phyloP scores from a whole-genome alignment of 371 early-diverging fungal genomes.

The Sporodiniella umbellata region DNA sequence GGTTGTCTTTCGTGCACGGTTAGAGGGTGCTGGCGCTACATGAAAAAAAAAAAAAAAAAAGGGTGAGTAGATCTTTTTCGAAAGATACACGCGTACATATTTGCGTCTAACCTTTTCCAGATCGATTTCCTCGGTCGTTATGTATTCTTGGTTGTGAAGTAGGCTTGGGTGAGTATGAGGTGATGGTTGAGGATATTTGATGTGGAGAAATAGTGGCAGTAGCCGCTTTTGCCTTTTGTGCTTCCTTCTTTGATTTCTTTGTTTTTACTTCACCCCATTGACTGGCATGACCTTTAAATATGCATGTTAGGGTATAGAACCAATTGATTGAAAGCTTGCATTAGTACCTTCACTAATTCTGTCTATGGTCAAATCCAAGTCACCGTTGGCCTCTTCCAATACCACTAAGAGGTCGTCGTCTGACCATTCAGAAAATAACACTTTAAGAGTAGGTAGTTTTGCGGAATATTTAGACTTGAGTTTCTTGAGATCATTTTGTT shows the following conservation, averaged over 20 bases:
- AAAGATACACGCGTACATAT: not conserved
- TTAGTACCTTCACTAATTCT: constrained; percentile 83
- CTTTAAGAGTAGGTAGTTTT: constrained; percentile 69
- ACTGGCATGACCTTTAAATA: constrained; percentile 67
- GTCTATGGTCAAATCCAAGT: constrained; percentile 74
- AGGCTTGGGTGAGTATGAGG: constrained; percentile 14
- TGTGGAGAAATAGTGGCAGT: constrained; percentile 20
- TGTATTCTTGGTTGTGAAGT: constrained; percentile 20
- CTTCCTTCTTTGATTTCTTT: constrained; percentile 62
- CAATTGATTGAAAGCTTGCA: not conserved
- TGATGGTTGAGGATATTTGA: constrained; percentile 19
- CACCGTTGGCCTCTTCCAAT: constrained; percentile 82
- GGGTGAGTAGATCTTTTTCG: no score
- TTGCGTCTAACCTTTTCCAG: constrained; percentile 28
- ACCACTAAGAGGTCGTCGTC: constrained; percentile 84
- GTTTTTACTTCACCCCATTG: constrained; percentile 93
- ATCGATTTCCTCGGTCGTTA: constrained; percentile 24
- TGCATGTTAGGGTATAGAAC: not conserved
- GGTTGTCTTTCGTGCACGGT: constrained; percentile 20
- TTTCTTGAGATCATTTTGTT: constrained; percentile 50
- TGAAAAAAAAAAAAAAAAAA: not conserved
- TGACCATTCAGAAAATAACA: constrained; percentile 86
- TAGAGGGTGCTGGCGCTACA: constrained; percentile 7
- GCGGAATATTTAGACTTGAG: constrained; percentile 57
- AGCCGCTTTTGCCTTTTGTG: constrained; percentile 41